Base-by-base conservation (phyloP, 345 rosid species). In the Arabis hirsuta region DNA sequence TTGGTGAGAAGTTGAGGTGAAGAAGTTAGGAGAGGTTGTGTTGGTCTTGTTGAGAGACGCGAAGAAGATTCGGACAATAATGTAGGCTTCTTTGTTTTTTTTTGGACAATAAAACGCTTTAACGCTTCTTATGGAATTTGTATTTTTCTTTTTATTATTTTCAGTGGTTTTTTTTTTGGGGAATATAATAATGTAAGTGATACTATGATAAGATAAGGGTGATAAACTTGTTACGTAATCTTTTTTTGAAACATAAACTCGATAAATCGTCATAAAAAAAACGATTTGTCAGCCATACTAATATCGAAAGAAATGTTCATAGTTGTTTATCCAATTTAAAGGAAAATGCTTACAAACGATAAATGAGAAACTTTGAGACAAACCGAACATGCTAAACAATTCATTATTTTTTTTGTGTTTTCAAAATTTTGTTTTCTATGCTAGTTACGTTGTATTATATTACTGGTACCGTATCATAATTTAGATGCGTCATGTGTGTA, bases 21-120 rank as follows among this genome's bases (percentile, higher is more conserved):
- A 70, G 74, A 36, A 69, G 73, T 32, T 54, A 34, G 36, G 43
- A 42, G 72, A 65, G 5, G 50, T 55, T 34, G 46, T 45, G 73
- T 31, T 44, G 63, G 0, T 67, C 39, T 56, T 62, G 80, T 39
- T 71, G 67, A 69, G 50, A 71, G 65, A 62, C 61, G 62, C 61
- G 34, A 63, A 71, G 56, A 76, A 76, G 76, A 63, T 71, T 63
- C 76, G 55, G 61, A 69, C 72, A 63, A 63, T 50, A 56, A 76
- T 56, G 70, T 60, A 38, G 69, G 32, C 53, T 61, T 42, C 19
- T 36, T 12, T 14, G 41, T 48, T 8, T 43, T 34, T 11, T 44
- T 13, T 4, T 44, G 24, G 24, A 22, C 24, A 22, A 22, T 44
- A 0, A 3, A 12, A 60, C 19, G 52, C 52, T 71, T 70, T 71